phyloP scores from a whole-genome alignment of 305 asterid species.

The Solanum hybrid region DNA sequence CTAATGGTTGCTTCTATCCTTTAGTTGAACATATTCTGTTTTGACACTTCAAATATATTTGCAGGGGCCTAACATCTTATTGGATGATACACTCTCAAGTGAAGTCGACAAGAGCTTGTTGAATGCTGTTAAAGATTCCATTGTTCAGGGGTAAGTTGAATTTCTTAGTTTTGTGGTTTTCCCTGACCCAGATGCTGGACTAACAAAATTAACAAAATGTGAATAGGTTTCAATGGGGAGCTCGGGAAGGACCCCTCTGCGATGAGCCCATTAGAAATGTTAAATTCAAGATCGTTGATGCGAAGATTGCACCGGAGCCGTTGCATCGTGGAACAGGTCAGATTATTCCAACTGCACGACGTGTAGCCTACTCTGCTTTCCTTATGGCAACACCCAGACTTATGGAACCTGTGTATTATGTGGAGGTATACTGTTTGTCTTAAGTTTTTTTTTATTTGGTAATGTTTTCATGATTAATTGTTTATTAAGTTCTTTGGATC shows the following conservation, averaged over 20 bases:
- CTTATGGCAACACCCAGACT: constrained; percentile 97
- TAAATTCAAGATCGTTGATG: constrained; percentile 91
- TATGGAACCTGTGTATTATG: constrained; percentile 93
- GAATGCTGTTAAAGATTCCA: constrained; percentile 81
- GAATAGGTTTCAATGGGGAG: constrained; percentile 96
- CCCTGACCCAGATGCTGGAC: background rate
- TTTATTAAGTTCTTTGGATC: background rate
- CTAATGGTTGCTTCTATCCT: background rate
- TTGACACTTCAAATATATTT: background rate
- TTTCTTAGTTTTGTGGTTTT: constrained; percentile 2
- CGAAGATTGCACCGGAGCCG: constrained; percentile 94
- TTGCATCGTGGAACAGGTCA: constrained; percentile 92
- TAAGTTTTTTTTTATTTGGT: background rate
- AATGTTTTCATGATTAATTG: background rate
- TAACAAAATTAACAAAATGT: constrained; percentile 6
- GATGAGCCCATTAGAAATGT: constrained; percentile 97
- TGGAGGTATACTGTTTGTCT: constrained; percentile 43
- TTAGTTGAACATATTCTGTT: background rate
- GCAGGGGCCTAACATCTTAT: constrained; percentile 90
- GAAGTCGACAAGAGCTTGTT: constrained; percentile 91
- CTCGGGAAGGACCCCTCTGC: constrained; percentile 97
- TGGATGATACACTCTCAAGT: constrained; percentile 94
- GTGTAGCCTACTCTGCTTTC: constrained; percentile 91
- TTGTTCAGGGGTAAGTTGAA: constrained; percentile 79
- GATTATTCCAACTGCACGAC: constrained; percentile 95